Base-by-base conservation (phyloP, 2,329 filamentous ascomycete genomes). In the Exophiala phaeomuriformis region DNA sequence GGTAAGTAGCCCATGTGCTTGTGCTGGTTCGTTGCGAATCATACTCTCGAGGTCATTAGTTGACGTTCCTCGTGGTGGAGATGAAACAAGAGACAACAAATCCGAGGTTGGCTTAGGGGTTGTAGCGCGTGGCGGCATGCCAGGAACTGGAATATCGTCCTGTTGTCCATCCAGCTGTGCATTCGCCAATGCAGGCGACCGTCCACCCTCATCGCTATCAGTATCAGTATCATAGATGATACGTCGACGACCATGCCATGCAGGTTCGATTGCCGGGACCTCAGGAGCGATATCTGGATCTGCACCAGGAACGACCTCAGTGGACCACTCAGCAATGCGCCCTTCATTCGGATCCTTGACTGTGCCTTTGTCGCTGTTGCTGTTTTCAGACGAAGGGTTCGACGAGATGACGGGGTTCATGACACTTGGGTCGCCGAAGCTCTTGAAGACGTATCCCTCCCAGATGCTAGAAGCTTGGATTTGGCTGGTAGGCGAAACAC, bases 381-480 rank as follows among this genome's bases (percentile, higher is more conserved):
- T 40, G 12, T 19, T 19, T 19, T 27, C 43, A 6, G 55, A 50
- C 31, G 36, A 19, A 3, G 57, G 39, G 33, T 44, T 57, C 5
- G 57, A 57, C 2, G 57, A 39, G 31, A 59, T 44, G 12, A 52
- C 42, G 7, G 59, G 59, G 3, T 57, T 49, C 51, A 57, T 52
- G 27, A 64, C 63, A 5, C 58, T 59, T 4, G 58, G 57, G 30
- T 65, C 61, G 6, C 69, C 68, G n/a, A 70, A 56, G 46, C 64
- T 63, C 28, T 60, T 53, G 48, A 67, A 70, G 5, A 58, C 60
- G 48, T 64, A 66, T 47, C 64, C 57, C 28, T 58, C 57, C 69
- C 69, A 71, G 10, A 69, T 53, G 6, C 59, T 64, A 4, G 68
- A 67, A 7, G 51, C 51, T 9, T 61, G 64, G 28, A 62, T 51